Base-by-base conservation (phyloP, 2,329 filamentous ascomycete genomes). In the Teratosphaeria zuluensis region DNA sequence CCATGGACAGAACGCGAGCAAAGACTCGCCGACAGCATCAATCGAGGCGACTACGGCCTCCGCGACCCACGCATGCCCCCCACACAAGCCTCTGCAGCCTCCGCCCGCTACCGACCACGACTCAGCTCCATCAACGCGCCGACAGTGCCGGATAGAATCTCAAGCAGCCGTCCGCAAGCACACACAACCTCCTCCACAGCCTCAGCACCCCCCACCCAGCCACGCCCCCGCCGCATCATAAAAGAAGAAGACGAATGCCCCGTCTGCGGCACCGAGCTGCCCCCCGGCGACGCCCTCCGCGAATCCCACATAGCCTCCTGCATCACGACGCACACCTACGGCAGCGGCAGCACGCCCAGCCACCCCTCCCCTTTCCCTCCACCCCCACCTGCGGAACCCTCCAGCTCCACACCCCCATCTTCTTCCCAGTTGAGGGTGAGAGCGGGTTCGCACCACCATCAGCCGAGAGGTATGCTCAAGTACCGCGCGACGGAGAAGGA, bases 241-340 rank as follows among this genome's bases (percentile, higher is more conserved):
- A 65, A 70, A 1, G 89, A 92, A 69, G 88, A 91, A 68, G 88
- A 92, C 68, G 86, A 90, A 66, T 92, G 89, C 62, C 88, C 88
- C 0, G 81, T 92, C 52, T 92, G 89, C 66, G 87, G 89, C 67
- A 74, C 78, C 42, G 87, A 90, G 72, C 78, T 91, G 3, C 87
- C 88, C 0, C 80, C 83, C 1, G 75, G 75, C 16, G 75, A 78
- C 24, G 61, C 64, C 1, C 68, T 69, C 3, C 71, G 78, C 30
- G 75, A 77, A 61, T 67, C 69, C 14, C 79, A 81, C 59, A 74
- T 81, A 16, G 68, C 69, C 53, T 58, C 66, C 35, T 72, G 71
- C 62, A 69, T 72, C 54, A 61, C 63, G 16, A 61, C 64, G 12
- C 65, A 66, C 28, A 68, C 69, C 54, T n/a, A 57, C 24, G 52